Evolutionary conservation across 2,329 filamentous ascomycete genomes (phyloP).

Genomic region (Pseudogymnoascus sp.): DNA sequence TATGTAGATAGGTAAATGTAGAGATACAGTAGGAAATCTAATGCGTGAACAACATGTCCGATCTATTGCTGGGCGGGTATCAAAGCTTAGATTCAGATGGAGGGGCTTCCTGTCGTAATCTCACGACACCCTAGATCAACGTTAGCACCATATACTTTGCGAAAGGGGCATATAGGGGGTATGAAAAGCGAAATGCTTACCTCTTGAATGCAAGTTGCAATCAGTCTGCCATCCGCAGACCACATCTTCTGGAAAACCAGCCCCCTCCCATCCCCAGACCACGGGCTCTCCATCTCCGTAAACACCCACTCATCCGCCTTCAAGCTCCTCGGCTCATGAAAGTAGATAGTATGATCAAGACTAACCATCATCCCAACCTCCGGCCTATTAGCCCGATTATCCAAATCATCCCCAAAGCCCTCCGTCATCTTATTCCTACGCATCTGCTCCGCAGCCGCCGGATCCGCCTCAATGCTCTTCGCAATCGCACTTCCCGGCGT

Average conservation of each 20-base stretch:
- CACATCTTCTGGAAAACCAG: slow-evolving; percentile 71
- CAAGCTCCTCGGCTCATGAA: slow-evolving; percentile 52
- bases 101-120: slow-evolving; percentile 37
- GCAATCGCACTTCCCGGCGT: slow-evolving; percentile 30
- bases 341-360: slow-evolving; percentile 67
- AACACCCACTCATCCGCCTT: slow-evolving; percentile 70
- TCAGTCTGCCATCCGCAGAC: slow-evolving; percentile 58
- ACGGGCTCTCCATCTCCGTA: slow-evolving; percentile 70
- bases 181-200: slow-evolving; percentile 29
- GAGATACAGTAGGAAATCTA: slow-evolving; percentile 1
- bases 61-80: neutral
- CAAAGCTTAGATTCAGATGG: neutral
- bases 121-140: slow-evolving; percentile 39
- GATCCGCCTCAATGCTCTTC: neutral
- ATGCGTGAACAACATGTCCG: neutral
- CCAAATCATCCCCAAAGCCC: slow-evolving; percentile 35
- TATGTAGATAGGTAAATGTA: neutral
- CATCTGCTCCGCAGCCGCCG: slow-evolving; percentile 44
- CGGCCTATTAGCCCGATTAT: slow-evolving; percentile 44
- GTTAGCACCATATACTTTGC: slow-evolving; percentile 18
- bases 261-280: slow-evolving; percentile 69
- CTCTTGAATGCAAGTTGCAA: slow-evolving; percentile 78
- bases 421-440: slow-evolving; percentile 30
- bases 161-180: neutral
- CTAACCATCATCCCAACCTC: slow-evolving; percentile 78